A percentile compares a stretch with the other conserved stretches of the same genome.
These are phyloP conservation scores for Colletotrichum filicis DNA, from an alignment of 2,329 filamentous ascomycete genomes.

Conservation along the genomic window DNA sequence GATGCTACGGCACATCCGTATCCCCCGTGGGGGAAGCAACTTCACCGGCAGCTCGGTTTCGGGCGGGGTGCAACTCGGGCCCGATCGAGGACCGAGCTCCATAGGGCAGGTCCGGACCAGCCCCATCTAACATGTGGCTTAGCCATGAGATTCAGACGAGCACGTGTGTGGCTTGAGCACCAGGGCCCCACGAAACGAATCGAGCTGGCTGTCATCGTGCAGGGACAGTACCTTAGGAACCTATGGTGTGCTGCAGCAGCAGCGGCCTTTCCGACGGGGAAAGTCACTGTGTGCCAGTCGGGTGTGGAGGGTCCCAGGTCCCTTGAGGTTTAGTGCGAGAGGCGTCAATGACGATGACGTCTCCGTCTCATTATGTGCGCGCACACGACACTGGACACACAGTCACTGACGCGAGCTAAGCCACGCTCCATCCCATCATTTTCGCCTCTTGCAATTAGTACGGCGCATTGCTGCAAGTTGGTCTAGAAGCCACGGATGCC, in stretches of 20 bases:
- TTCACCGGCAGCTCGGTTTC: conserved; percentile 2
- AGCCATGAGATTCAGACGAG: too few species aligned
- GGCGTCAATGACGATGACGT: conserved; percentile 24
- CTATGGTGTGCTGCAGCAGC: background rate
- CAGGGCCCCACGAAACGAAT: background rate
- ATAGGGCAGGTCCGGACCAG: background rate
- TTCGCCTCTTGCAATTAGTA: background rate
- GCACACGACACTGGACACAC: background rate
- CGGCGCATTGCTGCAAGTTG: background rate
- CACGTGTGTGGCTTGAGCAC: background rate
- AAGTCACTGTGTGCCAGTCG: background rate
- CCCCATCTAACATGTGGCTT: background rate
- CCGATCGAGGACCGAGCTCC: background rate
- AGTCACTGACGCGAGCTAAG: conserved; percentile 1
- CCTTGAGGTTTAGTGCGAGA: conserved; percentile 9
- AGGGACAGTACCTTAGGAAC: background rate
- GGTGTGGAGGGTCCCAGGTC: background rate
- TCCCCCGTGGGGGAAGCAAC: background rate
- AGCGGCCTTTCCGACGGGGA: background rate
- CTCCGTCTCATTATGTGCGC: background rate
- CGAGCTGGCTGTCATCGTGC: background rate
- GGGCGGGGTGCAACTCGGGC: conserved; percentile 12
- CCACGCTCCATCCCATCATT: conserved; percentile 4
- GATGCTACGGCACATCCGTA: background rate
- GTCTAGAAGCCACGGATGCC: background rate